Percentiles rank a stretch among this genome's conserved stretches.
Conservation (phyloP, 352 stramenopile genomes). For the Pythium rhizo-oryzae region DNA sequence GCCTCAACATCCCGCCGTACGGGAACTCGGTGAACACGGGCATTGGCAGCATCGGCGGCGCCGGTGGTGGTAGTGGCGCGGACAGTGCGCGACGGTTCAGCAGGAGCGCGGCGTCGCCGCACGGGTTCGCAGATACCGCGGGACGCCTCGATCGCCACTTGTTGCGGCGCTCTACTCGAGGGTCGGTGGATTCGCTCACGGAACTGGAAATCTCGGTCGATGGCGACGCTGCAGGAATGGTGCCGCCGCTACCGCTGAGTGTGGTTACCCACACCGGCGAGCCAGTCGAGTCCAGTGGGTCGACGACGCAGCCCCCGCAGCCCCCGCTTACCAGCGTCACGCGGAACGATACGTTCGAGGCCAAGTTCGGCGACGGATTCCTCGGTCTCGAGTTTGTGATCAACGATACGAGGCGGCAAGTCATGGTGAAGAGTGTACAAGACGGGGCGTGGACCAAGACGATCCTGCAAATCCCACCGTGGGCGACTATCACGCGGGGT, state of each 20-base stretch:
- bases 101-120: constrained; percentile 36
- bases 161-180: constrained; percentile 46
- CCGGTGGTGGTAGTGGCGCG: constrained; percentile 2
- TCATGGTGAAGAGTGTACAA: constrained; percentile 71
- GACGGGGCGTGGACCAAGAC: constrained; percentile 35
- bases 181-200: constrained; percentile 24
- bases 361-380: constrained; percentile 71
- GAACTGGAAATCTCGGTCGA: constrained; percentile 23
- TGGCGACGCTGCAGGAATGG: background rate
- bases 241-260: background rate
- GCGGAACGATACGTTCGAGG: constrained; percentile 60
- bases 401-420: constrained; percentile 46
- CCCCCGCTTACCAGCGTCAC: background rate
- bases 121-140: constrained; percentile 49
- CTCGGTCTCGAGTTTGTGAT: constrained; percentile 76
- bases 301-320: background rate
- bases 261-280: background rate
- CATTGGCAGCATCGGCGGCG: constrained; percentile 7
- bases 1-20: constrained; percentile 66
- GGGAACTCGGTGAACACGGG: constrained; percentile 19
- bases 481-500: constrained; percentile 45
- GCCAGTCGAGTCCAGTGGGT: background rate
- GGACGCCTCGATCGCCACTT: constrained; percentile 64
- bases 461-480: constrained; percentile 47
- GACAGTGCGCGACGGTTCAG: constrained; percentile 26